phyloP scores from a whole-genome alignment of 306 rosid species.

The Aeschynomene evenia region DNA sequence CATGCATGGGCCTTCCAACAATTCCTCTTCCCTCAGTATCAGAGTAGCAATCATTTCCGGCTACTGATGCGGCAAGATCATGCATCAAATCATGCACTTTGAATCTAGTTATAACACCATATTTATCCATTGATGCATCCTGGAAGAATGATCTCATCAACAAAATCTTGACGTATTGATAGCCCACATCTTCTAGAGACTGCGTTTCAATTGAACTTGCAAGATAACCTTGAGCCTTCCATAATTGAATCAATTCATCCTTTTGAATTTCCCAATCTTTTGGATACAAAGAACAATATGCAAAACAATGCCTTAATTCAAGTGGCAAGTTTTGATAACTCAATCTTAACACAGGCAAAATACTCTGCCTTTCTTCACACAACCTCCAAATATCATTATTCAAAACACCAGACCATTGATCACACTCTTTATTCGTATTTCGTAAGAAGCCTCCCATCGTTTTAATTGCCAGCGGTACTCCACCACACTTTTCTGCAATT shows the following conservation, averaged over 20 bases:
- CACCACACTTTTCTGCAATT: slow-evolving; percentile 4
- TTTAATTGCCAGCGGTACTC: slow-evolving; percentile 15
- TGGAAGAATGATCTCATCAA: slow-evolving; percentile 15
- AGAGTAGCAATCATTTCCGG: background rate
- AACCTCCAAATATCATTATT: background rate
- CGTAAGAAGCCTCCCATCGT: slow-evolving; percentile 11
- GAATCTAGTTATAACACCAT: background rate
- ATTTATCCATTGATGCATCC: background rate
- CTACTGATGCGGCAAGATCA: slow-evolving; percentile 1
- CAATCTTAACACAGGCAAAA: background rate
- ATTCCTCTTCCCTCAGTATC: background rate
- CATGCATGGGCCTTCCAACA: slow-evolving; percentile 4
- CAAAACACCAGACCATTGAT: background rate
- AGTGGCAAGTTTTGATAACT: background rate
- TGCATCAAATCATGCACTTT: slow-evolving; percentile 4
- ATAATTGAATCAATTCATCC: background rate
- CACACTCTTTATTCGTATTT: background rate
- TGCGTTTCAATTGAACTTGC: background rate
- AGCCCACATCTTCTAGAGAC: slow-evolving; percentile 14
- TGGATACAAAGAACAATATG: slow-evolving; percentile 11
- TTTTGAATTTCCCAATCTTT: background rate
- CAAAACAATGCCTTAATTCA: slow-evolving; percentile 3
- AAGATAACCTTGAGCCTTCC: slow-evolving; percentile 10
- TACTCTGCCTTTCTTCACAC: background rate
- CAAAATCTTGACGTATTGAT: background rate